Base-by-base conservation (phyloP, 257 asterid species). In the Solanum clarkiae region DNA sequence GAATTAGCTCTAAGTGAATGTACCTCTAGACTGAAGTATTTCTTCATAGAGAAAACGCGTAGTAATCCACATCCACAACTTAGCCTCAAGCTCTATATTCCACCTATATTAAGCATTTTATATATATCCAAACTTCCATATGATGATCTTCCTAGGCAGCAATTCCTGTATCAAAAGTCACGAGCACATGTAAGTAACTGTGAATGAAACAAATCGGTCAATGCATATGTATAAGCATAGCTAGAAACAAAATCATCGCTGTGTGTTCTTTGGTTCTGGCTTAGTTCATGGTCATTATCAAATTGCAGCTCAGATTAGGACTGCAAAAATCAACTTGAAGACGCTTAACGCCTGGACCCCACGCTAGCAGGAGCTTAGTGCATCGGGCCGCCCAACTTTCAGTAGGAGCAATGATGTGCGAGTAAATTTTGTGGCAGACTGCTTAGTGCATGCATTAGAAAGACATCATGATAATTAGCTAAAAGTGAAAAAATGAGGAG, bases 91-190 rank as follows among this genome's bases (percentile, higher is more conserved):
- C 81, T 82, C 90, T 90, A 85, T 83, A 85, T 84, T 87, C 85
- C 77, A 90, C 91, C 95, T 91, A 89, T 91, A 87, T 40, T 84
- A 86, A 82, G 83, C 90, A 87, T 84, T 66, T 42, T 80, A 36
- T 36, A 32, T 68, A 86, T 87, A 86, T 66, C 85, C 80, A 47
- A 49, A 15, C 53, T 65, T 85, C 92, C 86, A 71, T 79, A 80
- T 79, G 62, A 88, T 80, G 79, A 42, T 81, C 79, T 86, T 88
- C 93, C 93, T 93, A 93, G 84, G 93, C 93, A 86, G 95, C 94
- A 86, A 91, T 91, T 88, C 96, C 97, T 94, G 95, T 59, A 86
- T 80, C 56, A 84, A 55, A 84, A 84, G 10, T 42, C 42, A 87
- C 20, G 36, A 69, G 53, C 22, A 40, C 87, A 47, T 36, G 54